These are phyloP conservation scores for Aegilops umbellulata DNA, from an alignment of 176 grass and related monocot species.

Conservation along the genomic window DNA sequence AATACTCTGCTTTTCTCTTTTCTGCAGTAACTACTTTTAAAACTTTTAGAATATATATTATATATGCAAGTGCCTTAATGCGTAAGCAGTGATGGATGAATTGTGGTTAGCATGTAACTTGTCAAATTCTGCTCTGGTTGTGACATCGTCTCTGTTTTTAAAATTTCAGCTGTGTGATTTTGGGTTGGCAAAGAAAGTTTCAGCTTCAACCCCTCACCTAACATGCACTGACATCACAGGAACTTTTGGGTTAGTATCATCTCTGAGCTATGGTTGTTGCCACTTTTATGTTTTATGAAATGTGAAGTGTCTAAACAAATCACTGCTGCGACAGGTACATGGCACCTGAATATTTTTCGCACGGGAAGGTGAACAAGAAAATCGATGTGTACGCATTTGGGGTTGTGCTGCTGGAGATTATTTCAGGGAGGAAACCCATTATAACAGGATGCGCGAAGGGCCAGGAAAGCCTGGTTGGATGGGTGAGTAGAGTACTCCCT, in stretches of 20 bases:
- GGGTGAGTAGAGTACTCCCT: slow-evolving; percentile 66
- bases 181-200: slow-evolving; percentile 85
- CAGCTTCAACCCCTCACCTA: slow-evolving; percentile 61
- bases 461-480: slow-evolving; percentile 80
- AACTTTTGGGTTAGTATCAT: slow-evolving; percentile 81
- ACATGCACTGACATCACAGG: slow-evolving; percentile 85
- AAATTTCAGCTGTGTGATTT: slow-evolving; percentile 91
- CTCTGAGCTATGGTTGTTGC: not conserved
- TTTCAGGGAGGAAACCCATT: slow-evolving; percentile 93
- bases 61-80: not conserved
- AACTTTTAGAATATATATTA: not conserved
- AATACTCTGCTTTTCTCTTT: not conserved
- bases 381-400: slow-evolving; percentile 96
- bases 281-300: slow-evolving; percentile 22
- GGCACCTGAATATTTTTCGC: slow-evolving; percentile 88
- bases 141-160: slow-evolving; percentile 31
- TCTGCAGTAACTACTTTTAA: not conserved
- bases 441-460: slow-evolving; percentile 64
- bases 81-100: slow-evolving; percentile 12
- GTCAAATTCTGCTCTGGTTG: slow-evolving; percentile 8
- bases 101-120: not conserved
- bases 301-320: slow-evolving; percentile 23
- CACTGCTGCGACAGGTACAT: slow-evolving; percentile 66
- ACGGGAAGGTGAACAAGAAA: slow-evolving; percentile 88
- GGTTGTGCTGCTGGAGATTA: slow-evolving; percentile 83